Evolutionary conservation across 495 filamentous ascomycete species (phyloP).

Genomic region (Xanthoparmelia taractica): DNA sequence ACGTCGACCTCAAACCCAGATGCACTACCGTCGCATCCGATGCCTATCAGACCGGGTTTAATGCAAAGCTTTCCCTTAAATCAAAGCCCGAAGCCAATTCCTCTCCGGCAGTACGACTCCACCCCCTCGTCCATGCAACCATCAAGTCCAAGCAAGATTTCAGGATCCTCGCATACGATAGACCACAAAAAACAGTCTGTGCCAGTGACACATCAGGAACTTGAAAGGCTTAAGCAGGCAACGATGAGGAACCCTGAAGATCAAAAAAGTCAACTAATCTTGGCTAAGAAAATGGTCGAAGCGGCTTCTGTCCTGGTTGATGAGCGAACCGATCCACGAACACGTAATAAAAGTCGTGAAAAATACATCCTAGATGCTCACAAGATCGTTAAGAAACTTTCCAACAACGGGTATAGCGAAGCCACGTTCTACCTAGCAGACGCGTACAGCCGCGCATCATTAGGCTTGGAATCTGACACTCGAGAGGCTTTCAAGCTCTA

Average conservation of each 20-base stretch:
- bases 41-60: conserved; percentile 70
- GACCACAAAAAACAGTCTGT: conserved; percentile 24
- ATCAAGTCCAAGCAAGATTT: conserved; percentile 26
- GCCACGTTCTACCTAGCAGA: conserved; percentile 94
- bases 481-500: conserved; percentile 90
- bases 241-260: conserved; percentile 64
- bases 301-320: conserved; percentile 69
- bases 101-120: conserved; percentile 31
- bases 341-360: conserved; percentile 68
- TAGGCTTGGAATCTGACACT: conserved; percentile 66
- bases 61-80: conserved; percentile 38
- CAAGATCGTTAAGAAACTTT: conserved; percentile 84
- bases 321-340: conserved; percentile 66
- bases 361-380: conserved; percentile 77
- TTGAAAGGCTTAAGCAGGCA: conserved; percentile 62
- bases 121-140: conserved; percentile 29
- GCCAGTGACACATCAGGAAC: conserved; percentile 69
- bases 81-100: conserved; percentile 30
- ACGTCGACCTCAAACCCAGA: conserved; percentile 31
- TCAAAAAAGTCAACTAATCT: conserved; percentile 55
- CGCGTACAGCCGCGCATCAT: conserved; percentile 66
- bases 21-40: conserved; percentile 58
- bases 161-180: conserved; percentile 16
- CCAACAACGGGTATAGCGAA: conserved; percentile 57
- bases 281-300: conserved; percentile 83